Base-by-base conservation (phyloP, 371 early-diverging fungal genomes). In the Mortierella sp. region DNA sequence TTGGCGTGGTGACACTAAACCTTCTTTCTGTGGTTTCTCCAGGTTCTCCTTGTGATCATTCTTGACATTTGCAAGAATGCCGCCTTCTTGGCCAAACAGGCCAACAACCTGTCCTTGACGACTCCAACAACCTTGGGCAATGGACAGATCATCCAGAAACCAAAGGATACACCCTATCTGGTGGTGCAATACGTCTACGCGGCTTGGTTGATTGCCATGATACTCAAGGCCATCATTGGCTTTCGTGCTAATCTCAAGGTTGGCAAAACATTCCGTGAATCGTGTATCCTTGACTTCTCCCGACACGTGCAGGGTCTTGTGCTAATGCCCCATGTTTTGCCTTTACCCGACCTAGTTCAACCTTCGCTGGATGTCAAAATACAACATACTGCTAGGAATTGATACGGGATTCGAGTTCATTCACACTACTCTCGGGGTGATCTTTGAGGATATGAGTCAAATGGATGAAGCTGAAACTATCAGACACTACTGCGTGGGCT, bases 41-140 rank as follows among this genome's bases (percentile, higher is more conserved):
- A 76, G 77, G 77, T 76, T 21, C 59, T 76, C 10, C 2, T 76
- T 27, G 41, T 69, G 13, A 69, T 60, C 54, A 1, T 69, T 17
- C 65, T 76, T 25, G 69, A 76, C 46, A 68, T 76, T 51, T 63
- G 65, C 62, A 76, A 76, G 51, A 76, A 69, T 21, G 44, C 62
- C 1, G 59, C 28, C 13, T 62, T 57, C 48, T 65, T 76, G 14
- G 57, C 41, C n/a, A 34, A 54, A 2, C 69, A 69, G 8, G 49
- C 19, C 50, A 37, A 69, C 27, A 64, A 57, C 65, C 52, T 65
- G 14, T 0, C 56, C 10, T 51, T 54, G 17, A 51, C 52, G 0
- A n/a, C 46, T 0, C 10, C 25, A 0, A 24, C 63, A 13, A 37
- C 49, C 2, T 13, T 37, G 3, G 55, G 58, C 0, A 45, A 52